Evolutionary conservation across 1,284 basidiomycete genomes (phyloP).

Genomic region (Amylostereum areolatum): DNA sequence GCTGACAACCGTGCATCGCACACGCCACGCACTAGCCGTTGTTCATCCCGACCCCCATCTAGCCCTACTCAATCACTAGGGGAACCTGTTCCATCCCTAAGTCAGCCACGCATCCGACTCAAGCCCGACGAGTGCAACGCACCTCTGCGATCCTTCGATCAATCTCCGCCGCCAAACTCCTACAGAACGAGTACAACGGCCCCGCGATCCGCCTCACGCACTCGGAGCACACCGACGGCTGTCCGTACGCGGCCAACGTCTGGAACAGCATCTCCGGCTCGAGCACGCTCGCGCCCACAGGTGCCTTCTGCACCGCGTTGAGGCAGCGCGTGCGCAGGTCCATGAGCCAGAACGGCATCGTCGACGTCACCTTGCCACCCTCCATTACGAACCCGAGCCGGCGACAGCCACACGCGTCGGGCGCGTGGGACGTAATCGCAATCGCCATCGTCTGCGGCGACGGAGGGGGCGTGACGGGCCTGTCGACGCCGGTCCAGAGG

Average conservation of each 20-base stretch:
- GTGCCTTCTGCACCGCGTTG: background rate
- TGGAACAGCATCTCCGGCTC: background rate
- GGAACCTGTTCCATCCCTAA: no score
- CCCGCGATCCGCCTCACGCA: background rate
- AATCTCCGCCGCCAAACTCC: background rate
- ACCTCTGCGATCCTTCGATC: background rate
- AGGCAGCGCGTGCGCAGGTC: background rate
- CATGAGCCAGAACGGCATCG: constrained; percentile 1
- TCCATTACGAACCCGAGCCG: background rate
- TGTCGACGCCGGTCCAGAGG: background rate
- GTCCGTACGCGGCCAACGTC: background rate
- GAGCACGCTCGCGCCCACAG: background rate
- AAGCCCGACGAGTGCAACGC: background rate
- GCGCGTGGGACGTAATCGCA: no score
- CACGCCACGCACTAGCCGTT: no score
- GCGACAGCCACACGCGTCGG: background rate
- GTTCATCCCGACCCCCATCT: no score
- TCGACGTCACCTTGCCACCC: background rate
- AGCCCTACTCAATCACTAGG: no score
- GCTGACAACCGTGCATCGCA: no score
- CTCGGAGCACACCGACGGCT: background rate
- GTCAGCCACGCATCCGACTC: background rate
- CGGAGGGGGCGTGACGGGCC: background rate
- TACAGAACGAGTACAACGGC: background rate
- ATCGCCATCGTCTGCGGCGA: background rate